Evolutionary conservation across 2,329 filamentous ascomycete genomes (phyloP).

Genomic region (Pseudocercospora fuligena): DNA sequence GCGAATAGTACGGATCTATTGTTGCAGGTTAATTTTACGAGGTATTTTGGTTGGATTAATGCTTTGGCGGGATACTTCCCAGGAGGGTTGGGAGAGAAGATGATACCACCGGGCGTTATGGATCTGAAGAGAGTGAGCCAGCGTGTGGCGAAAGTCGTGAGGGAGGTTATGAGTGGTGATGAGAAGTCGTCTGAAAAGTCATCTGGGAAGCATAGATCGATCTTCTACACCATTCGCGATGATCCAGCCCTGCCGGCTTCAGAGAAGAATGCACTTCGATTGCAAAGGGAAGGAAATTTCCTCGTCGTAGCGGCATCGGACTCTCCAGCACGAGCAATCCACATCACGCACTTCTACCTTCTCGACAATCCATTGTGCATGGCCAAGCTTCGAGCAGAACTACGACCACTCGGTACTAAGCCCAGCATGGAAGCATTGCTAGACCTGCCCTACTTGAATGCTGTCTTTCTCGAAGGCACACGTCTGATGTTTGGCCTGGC

Average conservation of each 20-base stretch:
- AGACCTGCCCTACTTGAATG: constrained; percentile 28
- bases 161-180: constrained; percentile 14
- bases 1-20: constrained; percentile 11
- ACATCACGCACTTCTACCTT: constrained; percentile 19
- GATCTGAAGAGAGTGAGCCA: constrained; percentile 12
- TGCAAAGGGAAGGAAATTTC: constrained; percentile 17
- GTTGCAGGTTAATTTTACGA: constrained; percentile 16
- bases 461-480: constrained; percentile 31
- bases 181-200: background rate
- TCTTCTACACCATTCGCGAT: constrained; percentile 19
- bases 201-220: constrained; percentile 3
- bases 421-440: constrained; percentile 20
- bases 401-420: constrained; percentile 10
- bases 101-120: constrained; percentile 17
- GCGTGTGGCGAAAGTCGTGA: constrained; percentile 10
- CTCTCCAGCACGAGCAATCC: constrained; percentile 12
- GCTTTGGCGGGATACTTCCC: constrained; percentile 14
- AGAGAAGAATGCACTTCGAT: constrained; percentile 17
- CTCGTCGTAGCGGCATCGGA: constrained; percentile 17
- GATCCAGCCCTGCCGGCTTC: constrained; percentile 12
- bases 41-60: constrained; percentile 21
- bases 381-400: constrained; percentile 12
- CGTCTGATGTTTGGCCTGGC: constrained; percentile 32
- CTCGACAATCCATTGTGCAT: constrained; percentile 11
- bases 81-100: background rate